Conservation (phyloP, 1,284 basidiomycete genomes). For the Porogramme epimiltina region DNA sequence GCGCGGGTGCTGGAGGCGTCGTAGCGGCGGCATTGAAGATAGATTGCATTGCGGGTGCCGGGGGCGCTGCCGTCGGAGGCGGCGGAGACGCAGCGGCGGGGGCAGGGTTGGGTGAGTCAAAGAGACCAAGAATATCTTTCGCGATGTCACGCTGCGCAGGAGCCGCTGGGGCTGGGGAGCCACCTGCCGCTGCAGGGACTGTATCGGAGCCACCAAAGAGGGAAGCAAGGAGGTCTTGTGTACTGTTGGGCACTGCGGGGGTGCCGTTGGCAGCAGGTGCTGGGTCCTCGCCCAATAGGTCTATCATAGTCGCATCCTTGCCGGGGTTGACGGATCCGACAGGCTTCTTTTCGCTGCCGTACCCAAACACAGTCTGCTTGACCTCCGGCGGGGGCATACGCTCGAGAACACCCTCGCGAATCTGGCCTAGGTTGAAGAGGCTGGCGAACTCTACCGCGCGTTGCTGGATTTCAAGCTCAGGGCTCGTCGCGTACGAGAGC, state of each 20-base stretch:
- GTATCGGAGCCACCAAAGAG: conserved; percentile 78
- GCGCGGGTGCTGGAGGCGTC: conserved; percentile 38
- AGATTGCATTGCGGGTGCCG: conserved; percentile 27
- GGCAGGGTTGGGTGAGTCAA: conserved; percentile 51
- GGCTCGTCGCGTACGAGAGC: conserved; percentile 77
- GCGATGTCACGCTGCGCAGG: conserved; percentile 62
- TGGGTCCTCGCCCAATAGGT: conserved; percentile 68
- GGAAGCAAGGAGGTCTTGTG: conserved; percentile 90
- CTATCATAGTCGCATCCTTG: conserved; percentile 58
- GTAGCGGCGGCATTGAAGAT: conserved; percentile 28
- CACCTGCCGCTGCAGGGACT: conserved; percentile 42
- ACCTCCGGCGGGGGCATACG: conserved; percentile 98
- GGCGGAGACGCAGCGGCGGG: conserved; percentile 43
- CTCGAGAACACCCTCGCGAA: conserved; percentile 91
- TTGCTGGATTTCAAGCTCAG: conserved; percentile 95
- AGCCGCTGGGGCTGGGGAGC: conserved; percentile 39
- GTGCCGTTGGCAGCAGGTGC: conserved; percentile 36
- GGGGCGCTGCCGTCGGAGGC: conserved; percentile 36
- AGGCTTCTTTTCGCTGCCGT: conserved; percentile 88
- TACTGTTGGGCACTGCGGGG: conserved; percentile 57
- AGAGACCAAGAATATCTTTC: conserved; percentile 92
- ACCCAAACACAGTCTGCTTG: conserved; percentile 91
- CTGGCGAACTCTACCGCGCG: conserved; percentile 94
- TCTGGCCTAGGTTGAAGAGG: conserved; percentile 74
- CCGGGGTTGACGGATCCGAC: conserved; percentile 85